phyloP scores from a whole-genome alignment of 805 yeast species.

The Pichia occidentalis region DNA sequence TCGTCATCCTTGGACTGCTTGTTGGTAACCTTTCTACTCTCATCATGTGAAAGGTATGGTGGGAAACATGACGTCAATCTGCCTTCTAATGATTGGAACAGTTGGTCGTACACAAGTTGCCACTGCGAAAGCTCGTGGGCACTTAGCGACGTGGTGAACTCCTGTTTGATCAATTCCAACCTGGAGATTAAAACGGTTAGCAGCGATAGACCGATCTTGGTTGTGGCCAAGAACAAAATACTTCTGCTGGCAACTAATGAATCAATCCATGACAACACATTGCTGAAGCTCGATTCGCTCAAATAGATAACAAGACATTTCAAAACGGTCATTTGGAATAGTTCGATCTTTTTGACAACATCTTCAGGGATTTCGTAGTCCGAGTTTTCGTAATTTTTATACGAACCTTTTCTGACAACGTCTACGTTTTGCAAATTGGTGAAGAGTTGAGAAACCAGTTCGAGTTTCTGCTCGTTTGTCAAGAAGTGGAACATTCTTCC shows the following conservation, averaged over 20 bases:
- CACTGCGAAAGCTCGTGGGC: conserved; percentile 60
- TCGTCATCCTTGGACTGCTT: conserved; percentile 45
- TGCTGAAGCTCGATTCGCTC: conserved; percentile 73
- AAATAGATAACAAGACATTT: conserved; percentile 79
- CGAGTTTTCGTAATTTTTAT: conserved; percentile 46
- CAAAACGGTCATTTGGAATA: conserved; percentile 73
- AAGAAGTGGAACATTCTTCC: conserved; percentile 84
- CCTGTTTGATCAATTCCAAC: conserved; percentile 87
- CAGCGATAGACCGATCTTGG: conserved; percentile 78
- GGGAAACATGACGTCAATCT: conserved; percentile 78
- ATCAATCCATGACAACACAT: conserved; percentile 69
- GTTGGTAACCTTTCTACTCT: conserved; percentile 28
- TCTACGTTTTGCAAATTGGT: conserved; percentile 73
- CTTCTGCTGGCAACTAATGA: conserved; percentile 65
- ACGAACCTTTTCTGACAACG: conserved; percentile 73
- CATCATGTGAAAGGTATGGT: conserved; percentile 40
- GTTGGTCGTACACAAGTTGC: conserved; percentile 73
- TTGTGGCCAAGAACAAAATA: conserved; percentile 58
- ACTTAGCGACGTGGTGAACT: conserved; percentile 42
- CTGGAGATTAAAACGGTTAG: conserved; percentile 87
- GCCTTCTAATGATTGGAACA: conserved; percentile 74
- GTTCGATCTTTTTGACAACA: conserved; percentile 55
- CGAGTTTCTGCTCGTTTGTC: conserved; percentile 65
- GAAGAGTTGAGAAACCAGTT: conserved; percentile 70
- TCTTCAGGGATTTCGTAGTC: conserved; percentile 47